Base-by-base conservation (phyloP, 208 protist genomes). In the Leishmania tropica region DNA sequence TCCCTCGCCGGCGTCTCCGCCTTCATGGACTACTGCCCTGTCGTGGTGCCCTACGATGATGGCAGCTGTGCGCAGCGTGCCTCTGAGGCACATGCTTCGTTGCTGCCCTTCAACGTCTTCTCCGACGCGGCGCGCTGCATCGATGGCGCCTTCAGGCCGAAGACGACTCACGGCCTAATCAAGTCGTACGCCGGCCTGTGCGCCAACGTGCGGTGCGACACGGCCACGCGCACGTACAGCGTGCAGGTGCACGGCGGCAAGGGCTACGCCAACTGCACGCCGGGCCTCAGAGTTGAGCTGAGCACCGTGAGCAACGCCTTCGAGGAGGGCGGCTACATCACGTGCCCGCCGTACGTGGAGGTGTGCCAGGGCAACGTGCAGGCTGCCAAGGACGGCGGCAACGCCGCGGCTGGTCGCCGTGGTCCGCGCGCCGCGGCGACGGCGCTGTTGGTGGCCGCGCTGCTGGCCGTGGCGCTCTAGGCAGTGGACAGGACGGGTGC, bases 101-200 rank as follows among this genome's bases (percentile, higher is more conserved):
- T n/a, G n/a, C n/a, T n/a, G n/a, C n/a, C n/a, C n/a, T 42, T 42
- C 64, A 70, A 70, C 35, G 64, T 70, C 35, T 70, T 70, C 64
- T 70, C 64, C 31, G 64, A 70, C 64, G 64, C 64, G 35, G 64
- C 64, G 64, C 64, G 64, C 64, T 70, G 64, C 64, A 45, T 70
- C n/a, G 64, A 70, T 47, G 64, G 24, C 0, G 64, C 2, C 15
- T 45, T 70, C 64, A 1, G 4, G 21, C 37, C 64, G 35, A 70
- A 5, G 35, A 45, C 54, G 48, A 15, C 3, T 53, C 11, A 53
- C 7, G 13, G 48, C 7, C 0, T 17, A 15, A 15, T 8, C 48
- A 53, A 8, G 48, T 15, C 48, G 48, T 53, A 48, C 7, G 81
- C 40, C 40, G 40, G n/a, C n/a, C n/a, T n/a, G n/a, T n/a, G n/a